A percentile compares a stretch with the other conserved stretches of the same genome.
Conservation (phyloP, 75 land plant genomes). For the Sequoia sempervirens region DNA sequence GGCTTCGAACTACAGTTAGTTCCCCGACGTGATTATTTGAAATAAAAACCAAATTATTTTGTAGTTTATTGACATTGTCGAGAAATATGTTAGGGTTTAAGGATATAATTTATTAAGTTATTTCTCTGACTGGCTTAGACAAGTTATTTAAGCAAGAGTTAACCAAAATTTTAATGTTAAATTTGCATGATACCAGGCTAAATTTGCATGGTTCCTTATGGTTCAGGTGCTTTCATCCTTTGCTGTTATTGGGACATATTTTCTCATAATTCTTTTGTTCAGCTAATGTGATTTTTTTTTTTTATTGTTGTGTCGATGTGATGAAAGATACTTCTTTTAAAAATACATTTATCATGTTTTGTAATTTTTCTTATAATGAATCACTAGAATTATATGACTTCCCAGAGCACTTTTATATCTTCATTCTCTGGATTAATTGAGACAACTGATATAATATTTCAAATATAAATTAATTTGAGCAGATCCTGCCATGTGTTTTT, state of each 20-base stretch:
- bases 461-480: too few relatives aligned
- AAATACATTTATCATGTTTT: not conserved
- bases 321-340: not conserved
- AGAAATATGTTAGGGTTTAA: not conserved
- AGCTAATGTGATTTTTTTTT: not conserved
- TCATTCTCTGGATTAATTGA: not conserved
- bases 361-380: not conserved
- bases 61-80: not conserved
- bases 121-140: too few relatives aligned
- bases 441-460: not conserved
- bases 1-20: not conserved
- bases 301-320: not conserved
- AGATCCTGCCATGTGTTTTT: too few relatives aligned
- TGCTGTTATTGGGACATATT: not conserved
- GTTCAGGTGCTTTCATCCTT: not conserved
- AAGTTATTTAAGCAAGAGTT: too few relatives aligned
- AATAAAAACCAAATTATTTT: not conserved
- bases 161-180: not conserved
- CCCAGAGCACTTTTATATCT: not conserved
- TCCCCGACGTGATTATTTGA: not conserved
- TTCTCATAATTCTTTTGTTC: not conserved
- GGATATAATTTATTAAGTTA: not conserved
- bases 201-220: not conserved
- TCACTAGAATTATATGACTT: not conserved
- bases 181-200: not conserved